Conservation (phyloP, 2,329 filamentous ascomycete genomes). For the Leptodontidium sp. region DNA sequence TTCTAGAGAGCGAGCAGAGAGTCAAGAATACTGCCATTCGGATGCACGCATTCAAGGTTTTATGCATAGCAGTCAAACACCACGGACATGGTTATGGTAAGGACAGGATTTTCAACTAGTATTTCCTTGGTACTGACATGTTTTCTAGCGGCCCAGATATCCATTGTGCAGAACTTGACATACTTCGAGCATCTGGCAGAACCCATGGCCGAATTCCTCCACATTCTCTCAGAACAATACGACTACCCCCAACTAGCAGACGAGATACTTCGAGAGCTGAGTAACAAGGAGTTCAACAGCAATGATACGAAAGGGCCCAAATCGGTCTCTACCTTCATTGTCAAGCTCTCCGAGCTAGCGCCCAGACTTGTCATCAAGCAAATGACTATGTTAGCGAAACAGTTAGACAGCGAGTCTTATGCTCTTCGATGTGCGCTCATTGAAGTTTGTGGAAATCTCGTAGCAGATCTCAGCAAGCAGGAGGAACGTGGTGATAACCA, state of each 20-base stretch:
- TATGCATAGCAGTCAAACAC: conserved; percentile 96
- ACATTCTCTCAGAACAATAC: conserved; percentile 96
- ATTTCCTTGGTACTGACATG: conserved; percentile 41
- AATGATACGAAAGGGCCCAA: conserved; percentile 96
- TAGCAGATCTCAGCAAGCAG: conserved; percentile 87
- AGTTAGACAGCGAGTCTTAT: conserved; percentile 97
- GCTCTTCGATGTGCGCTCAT: conserved; percentile 93
- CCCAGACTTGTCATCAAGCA: conserved; percentile 95
- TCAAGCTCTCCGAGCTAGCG: conserved; percentile 90
- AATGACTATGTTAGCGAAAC: conserved; percentile 93
- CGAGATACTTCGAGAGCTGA: conserved; percentile 91
- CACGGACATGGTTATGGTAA: conserved; percentile 95
- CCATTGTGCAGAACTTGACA: conserved; percentile 95
- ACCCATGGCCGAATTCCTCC: conserved; percentile 97
- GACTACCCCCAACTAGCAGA: conserved; percentile 96
- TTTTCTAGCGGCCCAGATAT: conserved; percentile 86
- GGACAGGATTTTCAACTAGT: conserved; percentile 43
- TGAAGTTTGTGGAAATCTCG: conserved; percentile 96
- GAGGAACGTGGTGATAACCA: conserved; percentile 92
- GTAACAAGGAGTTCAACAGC: conserved; percentile 97
- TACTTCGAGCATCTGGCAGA: conserved; percentile 99
- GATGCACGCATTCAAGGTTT: conserved; percentile 97
- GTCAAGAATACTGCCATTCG: conserved; percentile 88
- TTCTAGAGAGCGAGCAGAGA: conserved; percentile 92
- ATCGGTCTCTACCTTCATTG: conserved; percentile 92